Conservation (phyloP, 352 stramenopile genomes). For the Phytophthora macrochlamydospora region DNA sequence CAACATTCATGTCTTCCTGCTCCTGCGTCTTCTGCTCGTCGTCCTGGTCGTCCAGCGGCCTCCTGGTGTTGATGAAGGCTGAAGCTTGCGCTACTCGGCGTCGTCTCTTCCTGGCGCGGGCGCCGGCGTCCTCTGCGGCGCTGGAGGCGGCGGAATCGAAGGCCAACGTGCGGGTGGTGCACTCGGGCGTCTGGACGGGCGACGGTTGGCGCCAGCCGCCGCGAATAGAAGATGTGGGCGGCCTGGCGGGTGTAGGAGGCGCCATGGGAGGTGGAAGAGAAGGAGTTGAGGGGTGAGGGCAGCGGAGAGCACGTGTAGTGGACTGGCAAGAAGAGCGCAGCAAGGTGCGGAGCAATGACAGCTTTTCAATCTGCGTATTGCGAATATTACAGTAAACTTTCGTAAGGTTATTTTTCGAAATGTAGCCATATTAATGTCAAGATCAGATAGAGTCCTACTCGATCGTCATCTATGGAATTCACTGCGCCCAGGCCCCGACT, state of each 20-base stretch:
- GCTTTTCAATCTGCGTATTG: no score
- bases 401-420: no score
- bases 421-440: no score
- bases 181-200: constrained; percentile 48
- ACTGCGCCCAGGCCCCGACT: no score
- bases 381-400: no score
- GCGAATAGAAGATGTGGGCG: constrained; percentile 28
- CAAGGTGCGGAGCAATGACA: no score
- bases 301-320: no score
- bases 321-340: no score
- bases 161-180: constrained; percentile 45
- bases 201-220: constrained; percentile 34
- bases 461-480: no score
- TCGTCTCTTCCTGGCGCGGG: constrained; percentile 43
- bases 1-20: constrained; percentile 11
- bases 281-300: no score
- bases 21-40: constrained; percentile 9
- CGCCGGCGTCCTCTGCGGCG: constrained; percentile 24
- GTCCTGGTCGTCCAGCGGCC: constrained; percentile 8
- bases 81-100: constrained; percentile 33
- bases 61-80: constrained; percentile 38
- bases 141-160: constrained; percentile 46
- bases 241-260: constrained; percentile 17
- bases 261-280: not conserved
- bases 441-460: no score